These are phyloP conservation scores for Penicillium argentinense DNA, from an alignment of 495 filamentous ascomycete genomes.

Conservation along the genomic window DNA sequence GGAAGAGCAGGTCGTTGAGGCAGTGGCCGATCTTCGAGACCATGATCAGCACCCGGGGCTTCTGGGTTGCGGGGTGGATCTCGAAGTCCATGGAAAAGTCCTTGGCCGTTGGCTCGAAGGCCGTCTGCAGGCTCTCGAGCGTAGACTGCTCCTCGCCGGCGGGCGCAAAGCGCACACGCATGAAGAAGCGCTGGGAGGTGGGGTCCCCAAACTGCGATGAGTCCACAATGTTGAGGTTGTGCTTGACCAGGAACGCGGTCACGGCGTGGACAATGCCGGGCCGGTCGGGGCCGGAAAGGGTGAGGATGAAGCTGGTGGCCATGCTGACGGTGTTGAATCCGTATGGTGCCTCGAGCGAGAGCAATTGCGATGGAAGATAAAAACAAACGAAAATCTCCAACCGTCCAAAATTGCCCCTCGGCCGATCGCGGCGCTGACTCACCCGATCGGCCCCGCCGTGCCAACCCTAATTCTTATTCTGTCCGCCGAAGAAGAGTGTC, in stretches of 20 bases:
- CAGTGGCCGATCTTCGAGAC: conserved; percentile 81
- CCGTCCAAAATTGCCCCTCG: not conserved
- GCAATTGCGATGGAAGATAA: too few species aligned
- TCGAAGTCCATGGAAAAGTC: conserved; percentile 62
- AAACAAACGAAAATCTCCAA: conserved; percentile 6
- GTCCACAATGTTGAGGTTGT: conserved; percentile 71
- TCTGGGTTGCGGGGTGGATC: conserved; percentile 58
- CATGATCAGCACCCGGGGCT: conserved; percentile 74
- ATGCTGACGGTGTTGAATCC: conserved; percentile 42
- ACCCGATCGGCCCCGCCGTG: conserved; percentile 9
- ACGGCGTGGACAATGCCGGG: conserved; percentile 76
- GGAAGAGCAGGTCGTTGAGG: conserved; percentile 77
- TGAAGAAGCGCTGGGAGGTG: conserved; percentile 68
- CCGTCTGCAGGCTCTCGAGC: conserved; percentile 40
- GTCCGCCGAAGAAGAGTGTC: too few species aligned
- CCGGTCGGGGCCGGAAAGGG: conserved; percentile 72
- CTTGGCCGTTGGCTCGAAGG: conserved; percentile 55
- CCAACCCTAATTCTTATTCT: too few species aligned
- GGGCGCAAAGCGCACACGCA: conserved; percentile 70
- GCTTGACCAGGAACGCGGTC: conserved; percentile 63
- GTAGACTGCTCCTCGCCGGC: conserved; percentile 31
- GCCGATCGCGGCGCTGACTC: conserved; percentile 16
- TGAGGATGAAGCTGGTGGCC: conserved; percentile 63
- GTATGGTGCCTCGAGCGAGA: not conserved
- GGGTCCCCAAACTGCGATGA: conserved; percentile 72